Percentiles rank a stretch among this genome's conserved stretches.
These are phyloP conservation scores for Mucor plumbeus DNA, from an alignment of 371 early-diverging fungal genomes.

Conservation along the genomic window DNA sequence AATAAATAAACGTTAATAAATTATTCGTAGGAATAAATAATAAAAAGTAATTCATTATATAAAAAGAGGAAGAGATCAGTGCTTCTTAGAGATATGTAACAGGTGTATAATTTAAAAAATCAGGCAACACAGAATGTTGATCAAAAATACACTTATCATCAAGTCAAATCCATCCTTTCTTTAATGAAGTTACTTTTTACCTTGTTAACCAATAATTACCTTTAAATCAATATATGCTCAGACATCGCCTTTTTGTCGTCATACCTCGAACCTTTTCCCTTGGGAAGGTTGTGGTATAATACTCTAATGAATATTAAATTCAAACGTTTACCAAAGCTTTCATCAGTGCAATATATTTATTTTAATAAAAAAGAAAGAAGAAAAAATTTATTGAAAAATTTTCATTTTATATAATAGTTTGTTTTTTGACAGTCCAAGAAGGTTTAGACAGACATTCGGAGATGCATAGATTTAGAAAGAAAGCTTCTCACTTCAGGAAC, in stretches of 20 bases:
- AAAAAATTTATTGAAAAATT: background rate
- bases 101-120: constrained; percentile 26
- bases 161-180: constrained; percentile 8
- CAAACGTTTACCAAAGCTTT: constrained; percentile 33
- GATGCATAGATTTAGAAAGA: no score
- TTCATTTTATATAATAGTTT: background rate
- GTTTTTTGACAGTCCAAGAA: background rate
- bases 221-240: constrained; percentile 20
- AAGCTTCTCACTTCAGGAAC: no score
- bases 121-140: constrained; percentile 30
- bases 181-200: constrained; percentile 1
- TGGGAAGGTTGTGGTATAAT: constrained; percentile 18
- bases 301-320: constrained; percentile 4
- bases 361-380: constrained; percentile 2
- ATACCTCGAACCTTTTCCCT: constrained; percentile 23
- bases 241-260: constrained; percentile 31
- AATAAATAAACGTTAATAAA: background rate
- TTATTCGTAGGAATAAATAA: background rate
- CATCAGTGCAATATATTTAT: constrained; percentile 23
- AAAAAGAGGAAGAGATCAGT: constrained; percentile 18
- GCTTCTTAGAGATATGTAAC: constrained; percentile 32
- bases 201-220: background rate
- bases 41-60: background rate
- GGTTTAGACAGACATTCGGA: background rate
- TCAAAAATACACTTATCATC: constrained; percentile 29